Base-by-base conservation (phyloP, 2,329 filamentous ascomycete genomes). In the Cladophialophora yegresii region DNA sequence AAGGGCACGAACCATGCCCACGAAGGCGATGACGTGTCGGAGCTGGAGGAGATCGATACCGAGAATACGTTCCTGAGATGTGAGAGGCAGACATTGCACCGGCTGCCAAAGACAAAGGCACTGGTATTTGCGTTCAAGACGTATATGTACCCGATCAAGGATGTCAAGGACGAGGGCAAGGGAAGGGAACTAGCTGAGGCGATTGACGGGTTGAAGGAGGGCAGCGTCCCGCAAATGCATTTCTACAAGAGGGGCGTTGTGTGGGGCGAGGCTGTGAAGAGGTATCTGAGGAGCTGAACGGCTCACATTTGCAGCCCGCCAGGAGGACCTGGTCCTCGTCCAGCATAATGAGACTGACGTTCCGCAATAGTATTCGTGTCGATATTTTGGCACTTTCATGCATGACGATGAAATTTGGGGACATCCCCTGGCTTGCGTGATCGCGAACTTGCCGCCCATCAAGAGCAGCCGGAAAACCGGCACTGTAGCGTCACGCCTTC, bases 61-160 rank as follows among this genome's bases (percentile, higher is more conserved):
- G 74, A 80, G 28, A 76, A 81, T 79, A 81, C 80, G 0, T 74
- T 78, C 45, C 60, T 89, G 23, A 77, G 86, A 3, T 84, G 80
- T 67, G 86, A 89, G 73, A 76, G 85, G 33, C 86, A 89, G 77
- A 86, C 84, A 0, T 73, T 89, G 36, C 85, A 87, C 75, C 79
- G 86, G 0, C 72, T 89, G 28, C 84, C 84, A 3, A 67, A 75
- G 54, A 83, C 79, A 0, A 77, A 78, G 58, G 85, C 84, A 7
- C 56, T 88, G 22, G 79, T 87, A 0, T 89, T 89, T 75, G 80
- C 78, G 0, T 85, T 88, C 73, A 86, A 87, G 74, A 88, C 86
- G 16, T 88, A 87, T 73, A 75, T 81, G 63, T 87, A 88, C 73
- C 79, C 80, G 1, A 72, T 89, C 7, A 69, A 70, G 45, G 78